These are phyloP conservation scores for Gossypium arboreum DNA, from an alignment of 345 rosid genomes.

Conservation along the genomic window DNA sequence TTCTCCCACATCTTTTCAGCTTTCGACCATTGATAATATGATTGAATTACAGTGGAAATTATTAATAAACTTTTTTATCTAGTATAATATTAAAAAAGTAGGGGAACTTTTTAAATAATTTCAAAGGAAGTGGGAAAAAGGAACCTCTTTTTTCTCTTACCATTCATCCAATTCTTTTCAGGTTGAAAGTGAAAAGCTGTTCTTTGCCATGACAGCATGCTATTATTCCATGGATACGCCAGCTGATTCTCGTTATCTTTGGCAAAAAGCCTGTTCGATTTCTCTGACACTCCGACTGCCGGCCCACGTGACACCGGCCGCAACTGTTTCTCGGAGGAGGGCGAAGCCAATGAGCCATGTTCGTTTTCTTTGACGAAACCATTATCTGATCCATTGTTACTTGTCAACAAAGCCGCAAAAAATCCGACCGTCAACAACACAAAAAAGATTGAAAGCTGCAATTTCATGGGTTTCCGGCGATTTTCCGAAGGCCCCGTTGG, in stretches of 20 bases:
- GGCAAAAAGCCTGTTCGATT: conserved; percentile 32
- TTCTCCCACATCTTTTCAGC: background rate
- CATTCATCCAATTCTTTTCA: conserved; percentile 95
- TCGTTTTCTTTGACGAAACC: background rate
- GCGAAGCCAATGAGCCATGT: background rate
- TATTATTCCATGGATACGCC: conserved; percentile 72
- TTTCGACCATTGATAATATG: background rate
- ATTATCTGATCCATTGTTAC: conserved; percentile 2
- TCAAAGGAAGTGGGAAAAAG: background rate
- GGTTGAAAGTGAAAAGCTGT: conserved; percentile 95
- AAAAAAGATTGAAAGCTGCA: conserved; percentile 18
- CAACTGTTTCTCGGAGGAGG: background rate
- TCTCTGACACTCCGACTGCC: conserved; percentile 72
- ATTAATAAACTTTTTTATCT: background rate
- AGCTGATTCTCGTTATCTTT: background rate
- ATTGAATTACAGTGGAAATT: background rate
- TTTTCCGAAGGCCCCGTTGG: conserved; percentile 5
- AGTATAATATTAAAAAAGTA: background rate
- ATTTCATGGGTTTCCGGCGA: conserved; percentile 28
- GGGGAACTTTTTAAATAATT: background rate
- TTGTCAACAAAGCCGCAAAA: conserved; percentile 22
- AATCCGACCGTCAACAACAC: conserved; percentile 37
- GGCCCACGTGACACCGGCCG: conserved; percentile 38
- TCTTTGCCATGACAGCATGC: conserved; percentile 87
- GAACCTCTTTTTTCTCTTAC: conserved; percentile 25